Evolutionary conservation across 192 early-diverging fungal species (phyloP).

Genomic region (Cladochytrium replicatum): DNA sequence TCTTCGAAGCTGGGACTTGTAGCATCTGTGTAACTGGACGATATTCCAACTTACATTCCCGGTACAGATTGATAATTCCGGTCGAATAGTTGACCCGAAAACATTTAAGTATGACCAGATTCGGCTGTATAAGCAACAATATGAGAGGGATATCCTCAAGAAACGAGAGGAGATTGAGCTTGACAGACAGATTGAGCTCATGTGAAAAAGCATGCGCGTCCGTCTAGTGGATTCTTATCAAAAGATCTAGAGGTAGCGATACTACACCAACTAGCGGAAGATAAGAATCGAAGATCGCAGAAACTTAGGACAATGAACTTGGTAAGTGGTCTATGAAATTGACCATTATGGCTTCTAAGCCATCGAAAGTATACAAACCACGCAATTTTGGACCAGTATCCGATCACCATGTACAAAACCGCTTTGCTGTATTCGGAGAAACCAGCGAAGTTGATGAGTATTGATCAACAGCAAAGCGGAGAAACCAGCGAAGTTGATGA

Average conservation of each 20-base stretch:
- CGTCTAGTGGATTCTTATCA: no score
- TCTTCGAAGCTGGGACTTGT: constrained; percentile 39
- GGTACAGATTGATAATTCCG: constrained; percentile 39
- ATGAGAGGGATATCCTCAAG: constrained; percentile 25
- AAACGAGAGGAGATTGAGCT: constrained; percentile 31
- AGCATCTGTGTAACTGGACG: background rate
- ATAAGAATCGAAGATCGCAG: constrained; percentile 13
- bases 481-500: constrained; percentile 25
- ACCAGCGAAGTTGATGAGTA: constrained; percentile 25
- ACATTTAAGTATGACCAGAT: constrained; percentile 46
- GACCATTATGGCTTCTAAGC: no score
- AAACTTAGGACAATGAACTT: constrained; percentile 8
- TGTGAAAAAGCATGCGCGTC: no score
- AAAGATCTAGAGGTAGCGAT: constrained; percentile 27
- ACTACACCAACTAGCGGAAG: constrained; percentile 10
- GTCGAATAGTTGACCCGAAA: constrained; percentile 34
- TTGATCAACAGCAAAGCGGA: no score
- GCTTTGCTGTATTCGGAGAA: constrained; percentile 38
- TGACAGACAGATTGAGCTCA: constrained; percentile 43
- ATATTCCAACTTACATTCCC: no score
- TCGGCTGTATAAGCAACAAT: constrained; percentile 26
- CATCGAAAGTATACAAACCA: no score
- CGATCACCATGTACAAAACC: constrained; percentile 41
- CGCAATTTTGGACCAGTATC: constrained; percentile 35
- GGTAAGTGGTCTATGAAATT: no score